Evolutionary conservation across 164 flowering plant species (phyloP).

Genomic region (Sedum album): DNA sequence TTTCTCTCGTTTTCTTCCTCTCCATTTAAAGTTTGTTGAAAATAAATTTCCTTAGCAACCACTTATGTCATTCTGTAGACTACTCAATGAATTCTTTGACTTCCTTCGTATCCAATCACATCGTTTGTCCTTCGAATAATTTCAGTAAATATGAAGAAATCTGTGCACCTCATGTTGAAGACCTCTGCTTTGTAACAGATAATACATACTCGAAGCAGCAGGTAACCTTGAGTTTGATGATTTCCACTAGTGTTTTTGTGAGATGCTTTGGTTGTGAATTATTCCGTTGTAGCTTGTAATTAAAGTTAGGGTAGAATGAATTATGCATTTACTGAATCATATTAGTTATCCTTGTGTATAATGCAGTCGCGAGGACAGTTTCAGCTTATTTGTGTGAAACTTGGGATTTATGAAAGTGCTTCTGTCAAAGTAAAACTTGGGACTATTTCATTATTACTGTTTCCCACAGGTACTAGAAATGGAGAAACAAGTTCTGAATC

Average conservation of each 20-base stretch:
- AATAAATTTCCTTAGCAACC: too few species aligned
- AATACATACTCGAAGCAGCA: slow-evolving; percentile 47
- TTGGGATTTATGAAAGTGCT: not conserved
- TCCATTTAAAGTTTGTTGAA: too few species aligned
- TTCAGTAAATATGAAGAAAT: slow-evolving; percentile 43
- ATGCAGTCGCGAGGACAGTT: not conserved
- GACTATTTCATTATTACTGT: not conserved
- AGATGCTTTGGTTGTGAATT: not conserved
- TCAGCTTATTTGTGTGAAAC: not conserved
- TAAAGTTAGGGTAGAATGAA: not conserved
- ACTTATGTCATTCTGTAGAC: too few species aligned
- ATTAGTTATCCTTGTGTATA: not conserved
- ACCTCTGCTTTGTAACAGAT: slow-evolving; percentile 64
- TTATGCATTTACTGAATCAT: not conserved
- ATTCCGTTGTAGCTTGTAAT: not conserved
- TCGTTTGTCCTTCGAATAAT: not conserved
- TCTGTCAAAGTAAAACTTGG: not conserved
- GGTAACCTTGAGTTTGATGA: slow-evolving; percentile 14
- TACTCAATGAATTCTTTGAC: not conserved
- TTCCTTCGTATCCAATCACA: not conserved
- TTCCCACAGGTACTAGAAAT: slow-evolving; percentile 28
- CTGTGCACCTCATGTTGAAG: slow-evolving; percentile 49
- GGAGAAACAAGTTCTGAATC: slow-evolving; percentile 29
- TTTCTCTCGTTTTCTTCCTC: too few species aligned
- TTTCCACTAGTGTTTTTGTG: not conserved